A percentile compares a stretch with the other conserved stretches of the same genome.
These are phyloP conservation scores for Colletotrichum paranaense DNA, from an alignment of 2,329 filamentous ascomycete species.

Conservation along the genomic window DNA sequence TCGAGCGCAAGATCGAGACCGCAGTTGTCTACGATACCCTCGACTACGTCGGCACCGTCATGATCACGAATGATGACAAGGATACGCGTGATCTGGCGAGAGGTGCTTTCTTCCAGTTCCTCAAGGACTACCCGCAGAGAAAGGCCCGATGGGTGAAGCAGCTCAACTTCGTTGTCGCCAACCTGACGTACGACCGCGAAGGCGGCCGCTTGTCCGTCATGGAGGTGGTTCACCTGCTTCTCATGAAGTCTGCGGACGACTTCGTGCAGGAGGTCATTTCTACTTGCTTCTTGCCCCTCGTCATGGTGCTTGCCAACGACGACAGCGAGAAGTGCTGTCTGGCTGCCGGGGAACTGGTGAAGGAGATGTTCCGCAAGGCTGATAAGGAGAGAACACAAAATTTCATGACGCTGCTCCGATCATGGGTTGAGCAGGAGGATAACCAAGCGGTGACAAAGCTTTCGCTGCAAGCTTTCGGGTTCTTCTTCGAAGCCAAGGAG, in stretches of 20 bases:
- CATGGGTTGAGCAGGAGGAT: conserved; percentile 81
- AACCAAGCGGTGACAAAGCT: conserved; percentile 78
- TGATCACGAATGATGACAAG: conserved; percentile 95
- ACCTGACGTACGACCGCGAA: conserved; percentile 89
- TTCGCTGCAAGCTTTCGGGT: conserved; percentile 82
- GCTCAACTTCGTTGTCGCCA: conserved; percentile 87
- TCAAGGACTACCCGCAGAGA: conserved; percentile 93
- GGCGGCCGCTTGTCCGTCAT: conserved; percentile 92
- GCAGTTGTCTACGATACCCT: conserved; percentile 91
- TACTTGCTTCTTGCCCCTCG: conserved; percentile 86
- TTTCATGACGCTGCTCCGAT: conserved; percentile 77
- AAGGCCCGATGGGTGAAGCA: conserved; percentile 91
- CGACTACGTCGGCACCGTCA: conserved; percentile 88
- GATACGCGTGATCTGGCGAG: conserved; percentile 88
- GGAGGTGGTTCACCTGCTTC: conserved; percentile 88
- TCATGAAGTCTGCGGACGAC: conserved; percentile 85
- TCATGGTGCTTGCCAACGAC: conserved; percentile 89
- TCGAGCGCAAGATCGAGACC: conserved; percentile 87
- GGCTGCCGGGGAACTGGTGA: conserved; percentile 82
- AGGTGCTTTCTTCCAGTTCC: conserved; percentile 92
- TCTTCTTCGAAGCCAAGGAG: conserved; percentile 81
- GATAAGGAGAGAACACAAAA: conserved; percentile 77
- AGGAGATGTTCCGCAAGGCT: conserved; percentile 82
- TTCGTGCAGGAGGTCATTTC: conserved; percentile 84
- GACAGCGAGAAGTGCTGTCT: conserved; percentile 87